Conservation (phyloP, 208 protist genomes). For the Leishmania tarentolae region DNA sequence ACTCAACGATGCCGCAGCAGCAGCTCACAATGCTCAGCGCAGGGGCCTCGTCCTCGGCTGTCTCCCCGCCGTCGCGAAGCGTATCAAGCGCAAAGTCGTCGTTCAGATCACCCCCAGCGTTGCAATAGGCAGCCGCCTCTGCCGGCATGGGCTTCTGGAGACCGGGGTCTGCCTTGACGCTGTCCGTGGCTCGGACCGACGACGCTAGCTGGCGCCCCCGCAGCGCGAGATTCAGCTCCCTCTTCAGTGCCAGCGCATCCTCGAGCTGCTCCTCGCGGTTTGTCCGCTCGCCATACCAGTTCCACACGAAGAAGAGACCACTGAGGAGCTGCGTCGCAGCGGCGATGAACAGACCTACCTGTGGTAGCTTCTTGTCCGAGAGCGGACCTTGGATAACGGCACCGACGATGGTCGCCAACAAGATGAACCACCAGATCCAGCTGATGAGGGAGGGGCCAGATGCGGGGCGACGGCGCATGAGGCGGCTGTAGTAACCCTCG, state of each 20-base stretch:
- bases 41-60: slow-evolving; percentile 7
- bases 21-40: slow-evolving; percentile 20
- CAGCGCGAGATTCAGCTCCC: slow-evolving; percentile 24
- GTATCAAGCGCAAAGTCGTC: slow-evolving; percentile 15
- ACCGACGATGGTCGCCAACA: slow-evolving; percentile 51
- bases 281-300: slow-evolving; percentile 70
- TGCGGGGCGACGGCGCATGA: slow-evolving; percentile 52
- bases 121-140: slow-evolving; percentile 3
- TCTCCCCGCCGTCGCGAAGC: slow-evolving; percentile 8
- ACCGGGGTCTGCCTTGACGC: slow-evolving; percentile 4
- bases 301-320: slow-evolving; percentile 57
- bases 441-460: slow-evolving; percentile 63
- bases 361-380: slow-evolving; percentile 40
- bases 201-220: background rate
- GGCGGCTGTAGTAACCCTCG: slow-evolving; percentile 79
- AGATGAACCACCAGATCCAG: slow-evolving; percentile 78
- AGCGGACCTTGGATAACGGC: slow-evolving; percentile 61
- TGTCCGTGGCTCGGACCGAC: background rate
- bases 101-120: background rate
- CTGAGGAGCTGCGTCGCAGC: slow-evolving; percentile 58
- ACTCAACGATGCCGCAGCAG: slow-evolving; percentile 47
- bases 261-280: slow-evolving; percentile 59
- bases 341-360: slow-evolving; percentile 60
- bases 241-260: slow-evolving; percentile 32
- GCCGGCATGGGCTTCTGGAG: slow-evolving; percentile 7